Conservation (phyloP, 164 flowering plant species). For the Buxus sempervirens region DNA sequence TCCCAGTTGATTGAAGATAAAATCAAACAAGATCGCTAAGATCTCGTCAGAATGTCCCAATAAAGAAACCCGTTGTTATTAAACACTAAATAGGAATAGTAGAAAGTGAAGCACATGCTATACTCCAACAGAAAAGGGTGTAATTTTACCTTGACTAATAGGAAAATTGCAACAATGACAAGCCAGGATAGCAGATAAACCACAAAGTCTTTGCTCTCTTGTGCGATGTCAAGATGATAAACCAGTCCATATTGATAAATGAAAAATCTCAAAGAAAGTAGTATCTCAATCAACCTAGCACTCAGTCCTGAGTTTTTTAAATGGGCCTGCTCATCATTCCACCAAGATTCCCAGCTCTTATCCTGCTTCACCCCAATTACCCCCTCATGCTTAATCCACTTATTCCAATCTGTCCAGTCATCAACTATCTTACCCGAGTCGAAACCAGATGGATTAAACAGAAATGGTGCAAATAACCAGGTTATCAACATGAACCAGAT, state of each 20-base stretch:
- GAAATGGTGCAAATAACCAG: slow-evolving; percentile 94
- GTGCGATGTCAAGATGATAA: slow-evolving; percentile 87
- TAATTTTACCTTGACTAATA: slow-evolving; percentile 62
- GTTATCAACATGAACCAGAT: slow-evolving; percentile 89
- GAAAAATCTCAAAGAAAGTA: slow-evolving; percentile 84
- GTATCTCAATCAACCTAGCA: slow-evolving; percentile 58
- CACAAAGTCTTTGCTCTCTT: slow-evolving; percentile 55
- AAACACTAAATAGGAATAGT: neutral
- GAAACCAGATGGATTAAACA: slow-evolving; percentile 94
- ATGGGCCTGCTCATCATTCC: slow-evolving; percentile 90
- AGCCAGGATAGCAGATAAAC: slow-evolving; percentile 90
- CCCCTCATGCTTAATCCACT: slow-evolving; percentile 87
- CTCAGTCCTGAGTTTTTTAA: slow-evolving; percentile 57
- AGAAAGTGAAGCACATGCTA: neutral
- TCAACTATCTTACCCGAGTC: slow-evolving; percentile 77
- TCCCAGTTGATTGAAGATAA: neutral
- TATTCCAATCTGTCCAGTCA: slow-evolving; percentile 97
- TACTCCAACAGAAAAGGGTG: neutral
- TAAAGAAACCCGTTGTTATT: too few relatives aligned
- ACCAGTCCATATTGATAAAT: slow-evolving; percentile 93
- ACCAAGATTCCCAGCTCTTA: slow-evolving; percentile 99
- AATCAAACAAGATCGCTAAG: neutral
- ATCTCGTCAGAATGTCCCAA: neutral
- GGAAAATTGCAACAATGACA: slow-evolving; percentile 58
- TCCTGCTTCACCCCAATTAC: slow-evolving; percentile 85